A percentile compares a stretch with the other conserved stretches of the same genome.
These are phyloP conservation scores for Metschnikowia lochheadii DNA, from an alignment of 805 yeast genomes.

Conservation along the genomic window DNA sequence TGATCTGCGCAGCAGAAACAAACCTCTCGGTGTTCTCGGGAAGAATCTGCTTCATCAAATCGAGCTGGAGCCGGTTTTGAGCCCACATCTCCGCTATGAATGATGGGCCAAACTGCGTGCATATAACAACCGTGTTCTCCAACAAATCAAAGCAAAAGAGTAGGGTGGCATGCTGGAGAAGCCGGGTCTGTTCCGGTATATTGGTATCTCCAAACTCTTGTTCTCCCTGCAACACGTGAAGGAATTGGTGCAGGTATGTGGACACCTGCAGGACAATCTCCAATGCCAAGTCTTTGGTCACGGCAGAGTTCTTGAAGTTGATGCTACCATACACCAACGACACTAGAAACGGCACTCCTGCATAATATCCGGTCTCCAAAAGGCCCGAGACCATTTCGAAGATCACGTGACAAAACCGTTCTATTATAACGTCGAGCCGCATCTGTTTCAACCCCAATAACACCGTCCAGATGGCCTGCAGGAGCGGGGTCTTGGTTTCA, in stretches of 20 bases:
- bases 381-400: constrained; percentile 24
- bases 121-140: constrained; percentile 39
- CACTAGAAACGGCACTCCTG: constrained; percentile 57
- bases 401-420: constrained; percentile 31
- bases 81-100: constrained; percentile 21
- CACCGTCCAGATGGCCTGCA: constrained; percentile 42
- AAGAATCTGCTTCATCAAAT: constrained; percentile 37
- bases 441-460: constrained; percentile 41
- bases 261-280: constrained; percentile 16
- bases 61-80: constrained; percentile 28
- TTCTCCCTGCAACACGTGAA: constrained; percentile 20
- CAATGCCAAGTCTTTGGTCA: constrained; percentile 31
- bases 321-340: constrained; percentile 53
- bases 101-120: constrained; percentile 23
- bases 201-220: constrained; percentile 17
- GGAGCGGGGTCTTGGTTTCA: constrained; percentile 28
- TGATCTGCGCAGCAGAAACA: constrained; percentile 38
- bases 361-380: constrained; percentile 20
- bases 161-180: constrained; percentile 52
- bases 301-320: constrained; percentile 60
- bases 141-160: constrained; percentile 53
- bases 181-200: constrained; percentile 25
- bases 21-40: constrained; percentile 47
- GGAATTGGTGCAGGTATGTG: constrained; percentile 17
- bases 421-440: constrained; percentile 48